Base-by-base conservation (phyloP, 192 early-diverging fungal species). In the Chytriomyces sp. region DNA sequence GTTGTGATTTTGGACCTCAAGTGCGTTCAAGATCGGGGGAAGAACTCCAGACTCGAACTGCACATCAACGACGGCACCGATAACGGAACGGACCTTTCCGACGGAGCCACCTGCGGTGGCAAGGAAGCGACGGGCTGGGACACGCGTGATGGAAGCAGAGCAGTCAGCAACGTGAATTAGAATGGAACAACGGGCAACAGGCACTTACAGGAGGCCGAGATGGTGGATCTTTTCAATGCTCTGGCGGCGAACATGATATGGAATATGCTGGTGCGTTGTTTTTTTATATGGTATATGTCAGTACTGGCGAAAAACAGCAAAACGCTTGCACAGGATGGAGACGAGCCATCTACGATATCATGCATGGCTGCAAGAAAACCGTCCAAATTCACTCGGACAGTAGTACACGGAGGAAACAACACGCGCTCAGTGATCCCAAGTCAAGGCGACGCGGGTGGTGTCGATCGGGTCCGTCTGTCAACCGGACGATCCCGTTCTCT, bases 11-110 rank as follows among this genome's bases (percentile, higher is more conserved):
- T 92, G 84, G 49, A 98, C 93, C 85, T 98, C 96, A 30, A 98
- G 90, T 62, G 96, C 94, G 89, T 98, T 98, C 70, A 96, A 87
- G 78, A 98, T 98, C 73, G 94, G 86, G 52, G 96, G 96, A 44
- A 95, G 89, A 78, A 84, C 91, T 59, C 90, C 90, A 78, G 90
- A 82, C 73, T 93, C 92, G 83, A 96, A 96, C 82, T 95, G 94
- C 68, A 98, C 96, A 72, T 98, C 96, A 76, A 98, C 96, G 82
- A 98, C 96, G 85, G 96, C 94, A 88, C 96, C 96, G 84, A 98
- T 98, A 71, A 98, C 94, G 75, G 90, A 87, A 70, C 93, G 93
- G 84, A 98, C 87, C 81, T 90, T 80, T 77, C 96, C 96, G 14
- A 52, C n/a, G 44, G 82, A 64, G 56, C 69, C 52, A 31, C 22